phyloP scores from a whole-genome alignment of 2,329 filamentous ascomycete genomes.

The Hymenoscyphus albidus region DNA sequence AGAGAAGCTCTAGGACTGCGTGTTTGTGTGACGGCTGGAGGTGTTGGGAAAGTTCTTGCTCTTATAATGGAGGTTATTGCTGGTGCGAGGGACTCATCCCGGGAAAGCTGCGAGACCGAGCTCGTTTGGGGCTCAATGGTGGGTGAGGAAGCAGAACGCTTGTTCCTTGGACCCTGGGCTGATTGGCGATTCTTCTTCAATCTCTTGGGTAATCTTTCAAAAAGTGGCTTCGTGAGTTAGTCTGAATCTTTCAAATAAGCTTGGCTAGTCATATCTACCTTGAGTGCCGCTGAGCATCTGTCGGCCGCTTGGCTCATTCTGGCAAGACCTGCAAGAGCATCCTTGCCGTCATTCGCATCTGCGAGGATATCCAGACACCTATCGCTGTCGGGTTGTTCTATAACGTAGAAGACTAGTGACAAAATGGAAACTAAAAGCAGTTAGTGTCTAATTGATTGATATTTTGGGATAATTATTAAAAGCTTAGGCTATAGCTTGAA shows the following conservation, averaged over 20 bases:
- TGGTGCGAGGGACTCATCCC: background rate
- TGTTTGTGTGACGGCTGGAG: slow-evolving; percentile 25
- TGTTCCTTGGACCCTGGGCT: slow-evolving; percentile 45
- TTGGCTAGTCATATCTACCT: slow-evolving; percentile 49
- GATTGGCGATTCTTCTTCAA: slow-evolving; percentile 51
- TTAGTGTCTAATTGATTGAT: background rate
- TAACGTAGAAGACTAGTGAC: slow-evolving; percentile 73
- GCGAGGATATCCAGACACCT: slow-evolving; percentile 76
- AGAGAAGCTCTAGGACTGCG: slow-evolving; percentile 27
- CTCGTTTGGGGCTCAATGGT: background rate
- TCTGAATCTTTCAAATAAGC: background rate
- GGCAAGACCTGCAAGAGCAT: slow-evolving; percentile 74
- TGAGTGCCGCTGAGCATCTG: slow-evolving; percentile 72
- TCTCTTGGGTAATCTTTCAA: slow-evolving; percentile 75
- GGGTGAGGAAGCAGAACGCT: slow-evolving; percentile 50
- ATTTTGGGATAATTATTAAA: background rate
- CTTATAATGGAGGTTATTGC: slow-evolving; percentile 15
- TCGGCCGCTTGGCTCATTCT: slow-evolving; percentile 86
- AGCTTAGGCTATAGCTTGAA: background rate
- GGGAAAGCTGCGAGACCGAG: background rate
- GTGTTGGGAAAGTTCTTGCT: slow-evolving; percentile 32
- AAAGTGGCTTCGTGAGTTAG: slow-evolving; percentile 58
- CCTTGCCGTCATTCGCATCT: slow-evolving; percentile 80
- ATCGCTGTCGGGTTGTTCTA: slow-evolving; percentile 73
- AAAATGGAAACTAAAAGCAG: slow-evolving; percentile 59